Conservation (phyloP, 116 monocot species). For the Thalassia testudinum region DNA sequence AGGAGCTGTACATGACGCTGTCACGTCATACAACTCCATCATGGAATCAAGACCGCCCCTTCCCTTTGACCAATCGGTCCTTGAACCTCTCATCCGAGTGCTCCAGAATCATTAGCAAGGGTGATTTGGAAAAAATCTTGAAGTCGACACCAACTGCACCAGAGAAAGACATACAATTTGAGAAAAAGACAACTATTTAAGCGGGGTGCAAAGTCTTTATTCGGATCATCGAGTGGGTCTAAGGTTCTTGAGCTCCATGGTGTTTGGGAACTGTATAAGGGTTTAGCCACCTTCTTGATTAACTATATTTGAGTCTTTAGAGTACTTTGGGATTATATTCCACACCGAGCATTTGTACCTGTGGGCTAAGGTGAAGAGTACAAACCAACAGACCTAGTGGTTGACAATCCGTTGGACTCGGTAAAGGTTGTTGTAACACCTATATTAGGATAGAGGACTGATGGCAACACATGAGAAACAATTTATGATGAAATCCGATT, state of each 20-base stretch:
- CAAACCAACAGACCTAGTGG: slow-evolving; percentile 4
- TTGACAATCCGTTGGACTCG: slow-evolving; percentile 1
- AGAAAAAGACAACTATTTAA: neutral
- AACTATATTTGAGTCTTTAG: neutral
- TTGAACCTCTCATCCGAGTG: no score
- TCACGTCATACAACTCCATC: no score
- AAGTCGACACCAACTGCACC: no score
- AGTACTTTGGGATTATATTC: slow-evolving; percentile 2
- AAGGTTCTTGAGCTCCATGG: neutral
- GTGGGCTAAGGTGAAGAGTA: slow-evolving; percentile 3
- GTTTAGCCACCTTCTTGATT: neutral
- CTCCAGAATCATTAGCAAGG: no score
- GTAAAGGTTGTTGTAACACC: slow-evolving; percentile 1
- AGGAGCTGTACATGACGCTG: no score
- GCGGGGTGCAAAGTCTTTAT: neutral
- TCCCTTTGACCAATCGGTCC: no score
- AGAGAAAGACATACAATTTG: neutral
- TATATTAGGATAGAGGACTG: no score
- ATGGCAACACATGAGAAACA: no score
- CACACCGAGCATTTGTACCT: slow-evolving; percentile 4
- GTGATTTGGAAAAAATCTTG: no score
- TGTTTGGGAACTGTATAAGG: neutral
- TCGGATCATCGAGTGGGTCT: neutral
- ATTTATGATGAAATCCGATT: no score
- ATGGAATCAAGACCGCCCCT: no score